These are phyloP conservation scores for Ambrosia hybrid DNA, from an alignment of 140 eudicot genomes.

Conservation along the genomic window DNA sequence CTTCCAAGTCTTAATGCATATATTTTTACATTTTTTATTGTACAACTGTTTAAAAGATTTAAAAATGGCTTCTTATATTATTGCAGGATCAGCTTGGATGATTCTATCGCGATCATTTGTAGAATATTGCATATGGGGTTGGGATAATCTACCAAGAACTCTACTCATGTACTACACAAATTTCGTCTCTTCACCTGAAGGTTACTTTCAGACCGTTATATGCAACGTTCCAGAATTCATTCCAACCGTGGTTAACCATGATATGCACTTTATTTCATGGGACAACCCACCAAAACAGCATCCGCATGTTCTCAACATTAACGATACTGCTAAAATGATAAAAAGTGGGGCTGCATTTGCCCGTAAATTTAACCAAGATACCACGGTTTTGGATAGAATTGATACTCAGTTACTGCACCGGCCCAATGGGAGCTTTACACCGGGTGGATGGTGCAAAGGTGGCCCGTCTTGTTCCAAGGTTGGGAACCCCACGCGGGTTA, in stretches of 20 bases:
- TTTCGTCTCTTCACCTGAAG: slow-evolving; percentile 86
- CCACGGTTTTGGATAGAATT: slow-evolving; percentile 52
- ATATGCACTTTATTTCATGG: slow-evolving; percentile 89
- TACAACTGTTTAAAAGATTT: too few relatives aligned
- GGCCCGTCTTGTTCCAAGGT: slow-evolving; percentile 63
- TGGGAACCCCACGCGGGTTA: slow-evolving; percentile 57
- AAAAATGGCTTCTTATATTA: too few relatives aligned
- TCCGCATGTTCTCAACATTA: slow-evolving; percentile 61
- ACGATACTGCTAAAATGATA: slow-evolving; percentile 60
- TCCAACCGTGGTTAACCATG: slow-evolving; percentile 75
- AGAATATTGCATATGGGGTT: too few relatives aligned
- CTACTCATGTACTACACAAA: slow-evolving; percentile 84
- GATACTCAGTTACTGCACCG: slow-evolving; percentile 57
- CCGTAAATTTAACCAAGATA: slow-evolving; percentile 60
- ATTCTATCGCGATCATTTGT: slow-evolving; percentile 67
- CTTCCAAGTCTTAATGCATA: too few relatives aligned
- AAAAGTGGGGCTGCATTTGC: slow-evolving; percentile 77
- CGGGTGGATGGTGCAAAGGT: slow-evolving; percentile 86
- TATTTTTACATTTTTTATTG: too few relatives aligned
- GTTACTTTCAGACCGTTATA: slow-evolving; percentile 77
- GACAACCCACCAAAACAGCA: slow-evolving; percentile 86
- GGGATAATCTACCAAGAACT: slow-evolving; percentile 83
- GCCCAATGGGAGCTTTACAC: slow-evolving; percentile 63
- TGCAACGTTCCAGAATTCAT: slow-evolving; percentile 73
- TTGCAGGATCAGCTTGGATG: slow-evolving; percentile 97